phyloP scores from a whole-genome alignment of 1,139 yeast species.

The Hemisphaericaspora xylanilytica region DNA sequence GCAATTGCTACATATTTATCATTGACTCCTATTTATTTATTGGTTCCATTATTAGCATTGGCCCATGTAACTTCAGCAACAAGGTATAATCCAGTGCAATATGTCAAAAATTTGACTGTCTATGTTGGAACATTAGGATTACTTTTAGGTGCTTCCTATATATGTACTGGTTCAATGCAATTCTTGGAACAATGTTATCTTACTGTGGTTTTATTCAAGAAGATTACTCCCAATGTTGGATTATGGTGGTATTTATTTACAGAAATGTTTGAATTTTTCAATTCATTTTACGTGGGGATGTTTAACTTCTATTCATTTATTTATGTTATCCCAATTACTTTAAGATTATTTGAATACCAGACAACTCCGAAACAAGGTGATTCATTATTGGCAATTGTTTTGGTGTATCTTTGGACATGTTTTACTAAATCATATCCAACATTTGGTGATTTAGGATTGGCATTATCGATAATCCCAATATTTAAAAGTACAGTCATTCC shows the following conservation, averaged over 20 bases:
- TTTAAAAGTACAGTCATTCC: constrained; percentile 44
- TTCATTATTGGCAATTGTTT: constrained; percentile 65
- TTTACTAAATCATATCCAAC: constrained; percentile 86
- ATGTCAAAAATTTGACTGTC: constrained; percentile 24
- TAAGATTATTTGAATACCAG: constrained; percentile 51
- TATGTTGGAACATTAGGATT: constrained; percentile 27
- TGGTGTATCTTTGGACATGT: constrained; percentile 63
- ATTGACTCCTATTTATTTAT: constrained; percentile 55
- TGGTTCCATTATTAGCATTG: constrained; percentile 53
- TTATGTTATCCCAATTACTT: constrained; percentile 70
- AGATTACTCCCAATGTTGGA: constrained; percentile 82
- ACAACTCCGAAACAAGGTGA: constrained; percentile 27
- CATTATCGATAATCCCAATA: constrained; percentile 58
- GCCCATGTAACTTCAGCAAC: constrained; percentile 22
- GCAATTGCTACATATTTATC: constrained; percentile 67
- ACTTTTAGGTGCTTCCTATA: constrained; percentile 35
- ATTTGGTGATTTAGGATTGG: constrained; percentile 77
- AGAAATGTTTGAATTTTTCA: constrained; percentile 89
- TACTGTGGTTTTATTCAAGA: constrained; percentile 57
- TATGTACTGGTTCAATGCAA: constrained; percentile 34
- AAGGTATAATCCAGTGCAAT: constrained; percentile 13
- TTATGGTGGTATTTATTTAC: constrained; percentile 98
- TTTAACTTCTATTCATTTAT: constrained; percentile 75
- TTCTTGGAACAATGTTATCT: constrained; percentile 65
- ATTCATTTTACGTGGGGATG: constrained; percentile 76